Evolutionary conservation across 2,329 filamentous ascomycete genomes (phyloP).

Genomic region (Lasiodiplodia theobromae): DNA sequence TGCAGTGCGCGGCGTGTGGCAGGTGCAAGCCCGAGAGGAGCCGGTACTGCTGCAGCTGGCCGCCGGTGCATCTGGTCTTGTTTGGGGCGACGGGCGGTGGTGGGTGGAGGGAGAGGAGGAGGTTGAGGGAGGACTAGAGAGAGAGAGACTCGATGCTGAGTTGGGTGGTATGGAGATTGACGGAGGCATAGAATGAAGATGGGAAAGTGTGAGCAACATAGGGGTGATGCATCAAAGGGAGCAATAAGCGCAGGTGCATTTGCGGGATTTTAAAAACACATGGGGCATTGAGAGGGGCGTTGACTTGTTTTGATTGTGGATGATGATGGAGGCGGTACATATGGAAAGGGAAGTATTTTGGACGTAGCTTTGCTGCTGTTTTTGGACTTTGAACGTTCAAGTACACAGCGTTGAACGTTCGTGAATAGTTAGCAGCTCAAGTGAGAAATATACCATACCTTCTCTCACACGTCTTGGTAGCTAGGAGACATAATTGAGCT

Average conservation of each 20-base stretch:
- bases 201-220: neutral
- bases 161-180: no score
- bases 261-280: neutral
- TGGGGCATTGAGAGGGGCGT: neutral
- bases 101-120: neutral
- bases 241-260: neutral
- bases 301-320: neutral
- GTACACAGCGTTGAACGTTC: neutral
- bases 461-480: neutral
- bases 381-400: neutral
- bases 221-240: neutral
- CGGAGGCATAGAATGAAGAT: neutral
- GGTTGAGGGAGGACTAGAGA: neutral
- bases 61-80: constrained; percentile 22
- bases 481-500: neutral
- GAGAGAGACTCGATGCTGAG: neutral
- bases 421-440: neutral
- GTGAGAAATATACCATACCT: neutral
- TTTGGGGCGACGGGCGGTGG: neutral
- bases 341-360: neutral
- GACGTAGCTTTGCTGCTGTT: neutral
- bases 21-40: constrained; percentile 9
- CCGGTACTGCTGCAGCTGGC: constrained; percentile 18
- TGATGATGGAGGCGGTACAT: neutral
- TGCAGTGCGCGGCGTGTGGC: constrained; percentile 21